Conservation (phyloP, 192 early-diverging fungal genomes). For the Rhizoclosmatium globosum region DNA sequence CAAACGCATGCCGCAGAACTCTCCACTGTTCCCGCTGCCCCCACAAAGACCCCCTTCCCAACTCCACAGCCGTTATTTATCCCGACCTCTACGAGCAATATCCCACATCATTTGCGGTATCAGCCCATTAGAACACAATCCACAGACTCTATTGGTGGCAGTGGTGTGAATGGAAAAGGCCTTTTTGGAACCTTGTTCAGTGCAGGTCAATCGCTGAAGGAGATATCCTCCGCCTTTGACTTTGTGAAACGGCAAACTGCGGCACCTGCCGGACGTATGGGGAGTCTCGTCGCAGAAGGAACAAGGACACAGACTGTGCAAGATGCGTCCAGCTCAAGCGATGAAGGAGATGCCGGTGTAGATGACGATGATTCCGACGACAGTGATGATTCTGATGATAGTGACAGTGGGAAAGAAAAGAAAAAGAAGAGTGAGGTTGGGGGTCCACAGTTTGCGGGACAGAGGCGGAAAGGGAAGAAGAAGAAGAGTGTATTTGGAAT, state of each 20-base stretch:
- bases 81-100: background rate
- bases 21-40: background rate
- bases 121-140: background rate
- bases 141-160: background rate
- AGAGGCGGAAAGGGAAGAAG: background rate
- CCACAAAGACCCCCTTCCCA: background rate
- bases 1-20: background rate
- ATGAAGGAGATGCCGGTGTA: slow-evolving; percentile 10
- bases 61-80: background rate
- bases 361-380: slow-evolving; percentile 6
- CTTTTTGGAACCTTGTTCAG: background rate
- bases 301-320: background rate
- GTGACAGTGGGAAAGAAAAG: too few species aligned
- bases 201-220: background rate
- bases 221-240: background rate
- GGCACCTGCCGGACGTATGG: background rate
- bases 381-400: background rate
- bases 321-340: background rate
- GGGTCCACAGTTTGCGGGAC: slow-evolving; percentile 32
- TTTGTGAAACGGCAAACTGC: background rate
- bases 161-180: background rate
- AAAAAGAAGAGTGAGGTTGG: background rate
- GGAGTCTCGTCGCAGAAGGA: background rate
- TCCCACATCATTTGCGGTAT: slow-evolving; percentile 26
- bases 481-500: slow-evolving; percentile 4